Base-by-base conservation (phyloP, 2,329 filamentous ascomycete species). In the Penicillium sp. region DNA sequence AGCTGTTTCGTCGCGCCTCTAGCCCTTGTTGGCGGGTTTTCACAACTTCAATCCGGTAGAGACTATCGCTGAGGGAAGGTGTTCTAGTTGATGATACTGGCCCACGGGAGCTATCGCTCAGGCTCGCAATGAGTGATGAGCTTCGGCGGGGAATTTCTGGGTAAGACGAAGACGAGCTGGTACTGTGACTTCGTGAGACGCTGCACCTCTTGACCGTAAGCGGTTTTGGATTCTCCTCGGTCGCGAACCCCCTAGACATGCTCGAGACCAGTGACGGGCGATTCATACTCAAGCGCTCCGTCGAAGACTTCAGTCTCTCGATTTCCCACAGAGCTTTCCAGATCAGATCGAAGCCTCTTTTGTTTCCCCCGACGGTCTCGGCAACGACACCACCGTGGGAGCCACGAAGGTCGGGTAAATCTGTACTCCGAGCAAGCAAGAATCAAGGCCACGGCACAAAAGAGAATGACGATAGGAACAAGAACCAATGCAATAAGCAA, bases 191-290 rank as follows among this genome's bases (percentile, higher is more conserved):
- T 52, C 25, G 59, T 26, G 49, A 50, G 46, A 51, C 16, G 16
- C 44, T 44, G 37, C 26, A n/a, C 66, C 83, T 85, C 65, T 79
- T 68, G 65, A 85, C 81, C 42, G 80, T 78, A 33, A 85, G 68
- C 11, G 84, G 83, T 31, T 75, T 75, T 19, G 81, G 78, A 55
- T 63, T 42, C 13, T 45, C 65, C 42, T 70, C 66, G 43, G 26
- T 39, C 51, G 26, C 19, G 11, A 50, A 52, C 14, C 56, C 58
- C n/a, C 56, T 67, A 71, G 19, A 69, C 58, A 35, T 68, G 63
- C 31, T 70, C 66, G 27, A 54, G 59, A 37, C 56, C 53, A 21
- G 53, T 50, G 29, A 68, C 64, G n/a, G 69, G 63, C 13, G 54
- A 57, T 29, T 62, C 62, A 46, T 69, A 69, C 26, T 70, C 69